A percentile compares a stretch with the other conserved stretches of the same genome.
phyloP scores from a whole-genome alignment of 164 flowering plant species.

The Brasenia schreberi region DNA sequence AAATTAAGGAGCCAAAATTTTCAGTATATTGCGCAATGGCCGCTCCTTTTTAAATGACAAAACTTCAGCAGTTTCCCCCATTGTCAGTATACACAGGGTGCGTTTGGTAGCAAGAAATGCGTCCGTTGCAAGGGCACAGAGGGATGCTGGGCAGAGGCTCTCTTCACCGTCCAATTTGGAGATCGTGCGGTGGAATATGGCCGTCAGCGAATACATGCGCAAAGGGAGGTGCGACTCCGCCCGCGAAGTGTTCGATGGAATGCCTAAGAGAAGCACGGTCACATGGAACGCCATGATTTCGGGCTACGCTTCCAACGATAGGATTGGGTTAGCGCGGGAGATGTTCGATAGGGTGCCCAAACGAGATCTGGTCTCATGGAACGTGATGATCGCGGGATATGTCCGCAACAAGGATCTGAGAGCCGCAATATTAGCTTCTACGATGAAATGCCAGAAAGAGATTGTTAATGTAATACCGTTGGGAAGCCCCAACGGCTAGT shows the following conservation, averaged over 20 bases:
- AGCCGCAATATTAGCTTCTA: slow-evolving; percentile 55
- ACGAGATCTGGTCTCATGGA: slow-evolving; percentile 67
- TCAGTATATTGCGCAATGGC: too few species aligned
- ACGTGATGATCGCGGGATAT: slow-evolving; percentile 59
- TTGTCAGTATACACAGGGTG: not conserved
- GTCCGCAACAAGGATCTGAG: slow-evolving; percentile 32
- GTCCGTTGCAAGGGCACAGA: not conserved
- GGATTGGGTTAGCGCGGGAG: slow-evolving; percentile 31
- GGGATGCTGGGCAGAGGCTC: not conserved
- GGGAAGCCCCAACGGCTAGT: too few species aligned
- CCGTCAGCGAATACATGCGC: slow-evolving; percentile 54
- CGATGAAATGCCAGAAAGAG: slow-evolving; percentile 59
- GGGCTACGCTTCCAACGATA: slow-evolving; percentile 41
- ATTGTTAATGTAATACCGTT: too few species aligned
- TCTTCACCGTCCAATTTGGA: slow-evolving; percentile 18
- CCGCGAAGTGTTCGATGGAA: slow-evolving; percentile 32
- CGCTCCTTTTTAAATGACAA: too few species aligned
- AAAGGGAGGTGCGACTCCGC: slow-evolving; percentile 43
- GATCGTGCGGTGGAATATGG: slow-evolving; percentile 42
- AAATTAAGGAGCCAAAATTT: too few species aligned
- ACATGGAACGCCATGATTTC: slow-evolving; percentile 75
- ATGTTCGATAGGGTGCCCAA: slow-evolving; percentile 60
- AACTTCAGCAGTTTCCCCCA: too few species aligned
- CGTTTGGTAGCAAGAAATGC: not conserved
- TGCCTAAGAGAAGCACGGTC: slow-evolving; percentile 48